A percentile compares a stretch with the other conserved stretches of the same genome.
Conservation (phyloP, 208 protist species). For the Blastocrithidia nonstop region DNA sequence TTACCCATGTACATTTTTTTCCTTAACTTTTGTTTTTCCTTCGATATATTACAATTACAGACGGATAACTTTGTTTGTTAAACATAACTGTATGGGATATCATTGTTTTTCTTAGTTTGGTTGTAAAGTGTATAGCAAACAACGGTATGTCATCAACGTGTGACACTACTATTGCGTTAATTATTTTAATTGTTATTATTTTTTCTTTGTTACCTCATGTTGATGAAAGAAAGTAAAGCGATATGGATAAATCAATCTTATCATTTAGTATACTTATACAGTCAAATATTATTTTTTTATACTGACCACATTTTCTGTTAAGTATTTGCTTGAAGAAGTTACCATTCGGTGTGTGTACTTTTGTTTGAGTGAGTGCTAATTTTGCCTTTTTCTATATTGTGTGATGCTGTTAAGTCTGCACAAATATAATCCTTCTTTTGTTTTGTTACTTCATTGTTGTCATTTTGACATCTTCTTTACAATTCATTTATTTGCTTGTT, state of each 20-base stretch:
- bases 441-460: no score
- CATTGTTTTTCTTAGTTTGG: no score
- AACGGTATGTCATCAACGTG: no score
- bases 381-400: not conserved
- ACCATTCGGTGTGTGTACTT: not conserved
- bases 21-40: not conserved
- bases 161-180: no score
- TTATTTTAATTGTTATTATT: no score
- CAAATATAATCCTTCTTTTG: no score
- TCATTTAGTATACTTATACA: no score
- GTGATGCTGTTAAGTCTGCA: not conserved
- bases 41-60: not conserved
- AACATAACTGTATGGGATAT: not conserved
- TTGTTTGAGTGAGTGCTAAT: not conserved
- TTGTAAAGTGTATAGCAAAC: no score
- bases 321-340: not conserved
- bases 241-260: no score
- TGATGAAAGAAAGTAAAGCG: no score
- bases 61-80: not conserved
- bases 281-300: no score
- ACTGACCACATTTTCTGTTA: not conserved
- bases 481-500: not conserved
- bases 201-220: no score
- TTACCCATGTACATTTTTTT: not conserved
- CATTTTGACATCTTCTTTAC: not conserved